These are phyloP conservation scores for Teunomyces gatunensis DNA, from an alignment of 805 yeast genomes.

Conservation along the genomic window DNA sequence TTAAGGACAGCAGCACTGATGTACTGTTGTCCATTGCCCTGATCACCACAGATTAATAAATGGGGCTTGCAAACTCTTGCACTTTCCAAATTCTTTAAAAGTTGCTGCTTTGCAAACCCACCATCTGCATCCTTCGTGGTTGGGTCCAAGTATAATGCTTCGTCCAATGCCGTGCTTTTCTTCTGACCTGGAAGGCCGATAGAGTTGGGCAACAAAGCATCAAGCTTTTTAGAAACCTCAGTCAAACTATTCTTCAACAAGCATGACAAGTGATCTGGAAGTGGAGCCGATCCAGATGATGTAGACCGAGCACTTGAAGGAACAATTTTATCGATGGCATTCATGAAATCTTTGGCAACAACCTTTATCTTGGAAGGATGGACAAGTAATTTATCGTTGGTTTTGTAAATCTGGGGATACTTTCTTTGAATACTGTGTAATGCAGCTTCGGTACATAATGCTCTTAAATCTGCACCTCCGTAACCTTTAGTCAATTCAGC, in stretches of 20 bases:
- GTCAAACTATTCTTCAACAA: conserved; percentile 54
- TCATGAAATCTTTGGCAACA: conserved; percentile 77
- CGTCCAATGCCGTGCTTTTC: conserved; percentile 60
- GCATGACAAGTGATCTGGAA: conserved; percentile 71
- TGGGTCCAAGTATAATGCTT: conserved; percentile 62
- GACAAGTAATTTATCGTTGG: conserved; percentile 69
- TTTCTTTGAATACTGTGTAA: conserved; percentile 85
- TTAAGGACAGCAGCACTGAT: conserved; percentile 78
- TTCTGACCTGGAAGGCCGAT: conserved; percentile 37
- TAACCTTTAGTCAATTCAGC: conserved; percentile 89
- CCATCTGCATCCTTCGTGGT: conserved; percentile 56
- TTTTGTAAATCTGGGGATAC: conserved; percentile 87
- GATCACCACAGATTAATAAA: conserved; percentile 64
- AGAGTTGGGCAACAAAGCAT: conserved; percentile 57
- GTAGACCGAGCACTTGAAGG: conserved; percentile 92
- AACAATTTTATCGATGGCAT: conserved; percentile 79
- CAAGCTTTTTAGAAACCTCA: conserved; percentile 46
- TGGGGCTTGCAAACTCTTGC: conserved; percentile 82
- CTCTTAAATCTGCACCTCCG: conserved; percentile 96
- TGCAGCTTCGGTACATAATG: conserved; percentile 95
- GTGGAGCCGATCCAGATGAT: conserved; percentile 67
- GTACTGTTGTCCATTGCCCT: conserved; percentile 86
- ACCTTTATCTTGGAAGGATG: conserved; percentile 72
- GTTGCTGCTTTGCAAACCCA: conserved; percentile 68
- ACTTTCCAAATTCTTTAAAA: conserved; percentile 45